These are phyloP conservation scores for Cyberlindnera mycetangii DNA, from an alignment of 805 yeast genomes.

Conservation along the genomic window DNA sequence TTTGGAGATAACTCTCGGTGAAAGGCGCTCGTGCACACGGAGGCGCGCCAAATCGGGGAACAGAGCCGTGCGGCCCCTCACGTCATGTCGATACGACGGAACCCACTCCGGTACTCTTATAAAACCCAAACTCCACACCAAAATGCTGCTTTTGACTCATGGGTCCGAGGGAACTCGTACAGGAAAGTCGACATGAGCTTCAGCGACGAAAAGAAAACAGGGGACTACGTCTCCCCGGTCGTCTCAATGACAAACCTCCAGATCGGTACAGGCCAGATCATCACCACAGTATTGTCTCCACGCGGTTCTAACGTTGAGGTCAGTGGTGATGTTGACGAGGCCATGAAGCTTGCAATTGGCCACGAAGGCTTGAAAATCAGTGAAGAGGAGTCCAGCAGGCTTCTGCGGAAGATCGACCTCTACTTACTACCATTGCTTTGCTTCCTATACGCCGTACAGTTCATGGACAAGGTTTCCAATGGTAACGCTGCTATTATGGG, in stretches of 20 bases:
- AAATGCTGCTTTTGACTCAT: too few relatives aligned
- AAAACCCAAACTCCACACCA: too few relatives aligned
- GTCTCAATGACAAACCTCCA: slow-evolving; percentile 10
- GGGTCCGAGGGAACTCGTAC: too few relatives aligned
- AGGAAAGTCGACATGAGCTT: slow-evolving; percentile 5
- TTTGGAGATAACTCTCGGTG: too few relatives aligned
- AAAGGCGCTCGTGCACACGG: too few relatives aligned
- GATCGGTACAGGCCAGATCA: slow-evolving; percentile 10
- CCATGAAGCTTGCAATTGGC: slow-evolving; percentile 9
- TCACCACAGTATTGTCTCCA: slow-evolving; percentile 12
- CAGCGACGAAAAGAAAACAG: slow-evolving; percentile 8
- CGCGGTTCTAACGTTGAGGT: slow-evolving; percentile 4
- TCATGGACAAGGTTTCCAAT: slow-evolving; percentile 14
- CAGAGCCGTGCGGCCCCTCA: too few relatives aligned
- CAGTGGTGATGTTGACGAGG: slow-evolving; percentile 14
- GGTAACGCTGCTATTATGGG: slow-evolving; percentile 51
- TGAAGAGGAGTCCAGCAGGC: slow-evolving; percentile 5
- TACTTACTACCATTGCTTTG: slow-evolving; percentile 9
- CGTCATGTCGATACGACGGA: too few relatives aligned
- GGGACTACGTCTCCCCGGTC: slow-evolving; percentile 8
- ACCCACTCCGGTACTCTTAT: too few relatives aligned
- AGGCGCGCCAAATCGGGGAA: too few relatives aligned
- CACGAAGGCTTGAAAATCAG: slow-evolving; percentile 3
- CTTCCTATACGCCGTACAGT: slow-evolving; percentile 7
- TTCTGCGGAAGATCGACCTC: slow-evolving; percentile 11